A percentile compares a stretch with the other conserved stretches of the same genome.
phyloP scores from a whole-genome alignment of 352 stramenopile genomes.

The Aphanomyces invadans region DNA sequence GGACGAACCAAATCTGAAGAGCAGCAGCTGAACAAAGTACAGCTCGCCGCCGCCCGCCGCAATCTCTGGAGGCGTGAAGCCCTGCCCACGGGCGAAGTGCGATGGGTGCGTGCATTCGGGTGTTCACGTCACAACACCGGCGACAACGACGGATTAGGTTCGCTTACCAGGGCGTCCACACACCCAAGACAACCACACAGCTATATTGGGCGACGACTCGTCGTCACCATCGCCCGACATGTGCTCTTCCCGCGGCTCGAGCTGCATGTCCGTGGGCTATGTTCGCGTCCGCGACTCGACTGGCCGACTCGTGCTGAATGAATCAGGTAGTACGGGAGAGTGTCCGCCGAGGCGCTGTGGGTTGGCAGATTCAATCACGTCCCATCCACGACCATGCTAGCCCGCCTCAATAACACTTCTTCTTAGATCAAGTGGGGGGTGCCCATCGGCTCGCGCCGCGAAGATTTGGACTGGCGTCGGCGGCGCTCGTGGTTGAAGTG shows the following conservation, averaged over 20 bases:
- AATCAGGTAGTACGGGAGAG: too few species aligned
- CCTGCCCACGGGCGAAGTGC: slow-evolving; percentile 57
- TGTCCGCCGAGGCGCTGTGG: too few species aligned
- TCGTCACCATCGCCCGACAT: too few species aligned
- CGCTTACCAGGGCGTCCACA: slow-evolving; percentile 41
- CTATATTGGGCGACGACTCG: slow-evolving; percentile 6
- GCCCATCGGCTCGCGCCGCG: slow-evolving; percentile 33
- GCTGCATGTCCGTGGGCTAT: slow-evolving; percentile 38
- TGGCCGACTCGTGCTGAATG: slow-evolving; percentile 63
- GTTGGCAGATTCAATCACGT: too few species aligned
- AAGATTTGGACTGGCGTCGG: slow-evolving; percentile 44
- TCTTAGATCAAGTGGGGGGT: not conserved
- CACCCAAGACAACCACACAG: slow-evolving; percentile 24
- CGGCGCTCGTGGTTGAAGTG: slow-evolving; percentile 37
- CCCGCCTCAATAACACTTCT: too few species aligned
- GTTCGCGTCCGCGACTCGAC: slow-evolving; percentile 69
- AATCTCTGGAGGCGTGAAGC: slow-evolving; percentile 75
- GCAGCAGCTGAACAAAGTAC: slow-evolving; percentile 60
- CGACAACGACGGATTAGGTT: slow-evolving; percentile 26
- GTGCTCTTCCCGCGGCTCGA: not conserved
- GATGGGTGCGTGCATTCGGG: slow-evolving; percentile 42
- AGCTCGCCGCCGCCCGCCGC: slow-evolving; percentile 57
- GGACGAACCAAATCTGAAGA: not conserved
- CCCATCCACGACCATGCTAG: too few species aligned
- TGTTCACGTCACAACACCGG: not conserved